These are phyloP conservation scores for Dalbergia cultrata DNA, from an alignment of 306 rosid genomes.

Conservation along the genomic window DNA sequence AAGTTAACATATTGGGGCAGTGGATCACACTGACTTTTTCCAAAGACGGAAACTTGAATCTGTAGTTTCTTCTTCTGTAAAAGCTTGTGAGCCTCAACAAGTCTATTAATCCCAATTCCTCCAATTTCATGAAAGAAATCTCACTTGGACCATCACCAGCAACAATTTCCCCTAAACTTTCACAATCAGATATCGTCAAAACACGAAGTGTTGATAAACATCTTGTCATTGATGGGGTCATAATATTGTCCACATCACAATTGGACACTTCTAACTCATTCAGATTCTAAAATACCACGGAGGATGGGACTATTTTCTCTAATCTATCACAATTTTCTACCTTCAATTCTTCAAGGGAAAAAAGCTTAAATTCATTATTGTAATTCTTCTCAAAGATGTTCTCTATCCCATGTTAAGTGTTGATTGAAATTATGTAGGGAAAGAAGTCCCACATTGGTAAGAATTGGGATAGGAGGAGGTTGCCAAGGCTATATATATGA, in stretches of 20 bases:
- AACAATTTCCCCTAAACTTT: not conserved
- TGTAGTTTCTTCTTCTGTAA: not conserved
- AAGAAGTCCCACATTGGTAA: too few species aligned
- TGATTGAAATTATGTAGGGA: too few species aligned
- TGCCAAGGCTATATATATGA: too few species aligned
- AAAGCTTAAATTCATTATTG: too few species aligned
- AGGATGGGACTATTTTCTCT: too few species aligned
- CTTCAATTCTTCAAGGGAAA: too few species aligned
- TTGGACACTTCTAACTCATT: fast-evolving
- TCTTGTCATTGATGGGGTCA: not conserved
- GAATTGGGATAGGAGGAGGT: too few species aligned
- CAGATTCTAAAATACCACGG: not conserved
- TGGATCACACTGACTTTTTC: too few species aligned
- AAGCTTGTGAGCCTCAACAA: not conserved
- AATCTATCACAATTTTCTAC: not conserved
- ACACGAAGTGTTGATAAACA: not conserved
- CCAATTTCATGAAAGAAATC: constrained; percentile 7
- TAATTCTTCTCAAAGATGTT: too few species aligned
- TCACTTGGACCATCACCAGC: not conserved
- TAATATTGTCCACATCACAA: constrained; percentile 16
- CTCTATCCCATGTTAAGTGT: too few species aligned
- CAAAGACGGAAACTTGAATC: constrained; percentile 17
- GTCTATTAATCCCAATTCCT: not conserved
- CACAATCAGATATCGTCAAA: not conserved
- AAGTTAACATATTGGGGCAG: constrained; percentile 11